Conservation (phyloP, 371 early-diverging fungal genomes). For the Zancudomyces culisetae region DNA sequence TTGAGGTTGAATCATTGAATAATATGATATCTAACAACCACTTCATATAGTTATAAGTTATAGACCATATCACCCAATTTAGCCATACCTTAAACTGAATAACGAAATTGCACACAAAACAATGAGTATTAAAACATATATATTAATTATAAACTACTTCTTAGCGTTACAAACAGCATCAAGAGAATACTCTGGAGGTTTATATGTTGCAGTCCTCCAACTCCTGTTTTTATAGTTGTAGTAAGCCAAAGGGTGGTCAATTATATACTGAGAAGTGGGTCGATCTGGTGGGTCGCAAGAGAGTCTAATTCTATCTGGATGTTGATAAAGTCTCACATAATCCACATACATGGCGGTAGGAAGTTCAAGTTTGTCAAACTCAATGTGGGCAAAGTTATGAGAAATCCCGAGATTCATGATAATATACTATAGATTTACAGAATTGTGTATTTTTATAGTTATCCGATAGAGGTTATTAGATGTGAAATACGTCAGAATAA, state of each 20-base stretch:
- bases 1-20: too few relatives aligned
- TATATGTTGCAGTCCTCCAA: conserved; percentile 21
- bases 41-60: too few relatives aligned
- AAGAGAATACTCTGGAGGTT: conserved; percentile 19
- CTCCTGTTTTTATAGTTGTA: conserved; percentile 19
- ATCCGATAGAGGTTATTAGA: too few relatives aligned
- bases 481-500: too few relatives aligned
- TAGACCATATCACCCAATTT: too few relatives aligned
- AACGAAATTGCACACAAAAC: too few relatives aligned
- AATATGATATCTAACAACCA: too few relatives aligned
- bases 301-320: conserved; percentile 27
- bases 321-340: conserved; percentile 32
- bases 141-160: too few relatives aligned
- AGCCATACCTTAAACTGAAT: too few relatives aligned
- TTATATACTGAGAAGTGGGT: conserved; percentile 31
- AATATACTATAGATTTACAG: conserved; percentile 8
- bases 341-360: conserved; percentile 30
- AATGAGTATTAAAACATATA: too few relatives aligned
- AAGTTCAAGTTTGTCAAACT: conserved; percentile 14
- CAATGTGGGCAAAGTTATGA: conserved; percentile 20
- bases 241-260: conserved; percentile 25
- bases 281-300: conserved; percentile 30
- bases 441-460: too few relatives aligned
- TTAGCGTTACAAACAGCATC: too few relatives aligned
- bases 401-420: conserved; percentile 31